Base-by-base conservation (phyloP, 768 basidiomycete genomes). In the Rhodotorula taiwanensis region DNA sequence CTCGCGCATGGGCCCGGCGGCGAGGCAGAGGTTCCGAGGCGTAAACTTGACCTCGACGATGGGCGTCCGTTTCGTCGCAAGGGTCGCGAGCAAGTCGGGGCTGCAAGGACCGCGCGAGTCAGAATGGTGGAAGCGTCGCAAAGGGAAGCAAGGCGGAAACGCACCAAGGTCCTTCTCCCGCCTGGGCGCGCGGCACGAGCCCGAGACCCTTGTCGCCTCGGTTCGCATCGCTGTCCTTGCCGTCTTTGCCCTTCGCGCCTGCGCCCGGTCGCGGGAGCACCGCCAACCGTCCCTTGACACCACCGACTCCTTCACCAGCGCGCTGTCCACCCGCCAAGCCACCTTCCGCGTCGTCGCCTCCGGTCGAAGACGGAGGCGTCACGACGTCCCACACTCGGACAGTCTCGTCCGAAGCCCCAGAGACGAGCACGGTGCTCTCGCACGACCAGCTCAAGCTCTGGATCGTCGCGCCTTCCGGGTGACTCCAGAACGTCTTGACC, bases 371-470 rank as follows among this genome's bases (percentile, higher is more conserved):
- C 21, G 55, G 55, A 1, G 63, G 55, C n/a, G 67, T 65, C 55
- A 61, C 54, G 27, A 95, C 86, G 74, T 99, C 95, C 95, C 95
- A 99, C 60, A 91, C 92, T n/a, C 94, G 81, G 23, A 97, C 92
- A 1, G 95, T 97, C 83, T 89, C 93, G 74, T 99, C 95, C 34
- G 90, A 84, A 30, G 87, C 82, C 10, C 93, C 93, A 62, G 89
- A 93, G 18, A 97, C 86, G 41, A 99, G 82, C 57, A 98, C 76
- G 3, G 85, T 85, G 0, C 91, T 92, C 75, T 97, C 95, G 30
- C 86, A 87, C 62, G 88, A 91, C 76, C 97, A 99, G 0, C 89
- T 82, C 28, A 99, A 81, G 5, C 89, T 88, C 73, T 94, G 87
- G 63, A 98, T 84, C 2, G 92, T 86, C 20, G 87, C 84, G 10